These are phyloP conservation scores for Penicillium capsulatum DNA, from an alignment of 2,329 filamentous ascomycete genomes.

Conservation along the genomic window DNA sequence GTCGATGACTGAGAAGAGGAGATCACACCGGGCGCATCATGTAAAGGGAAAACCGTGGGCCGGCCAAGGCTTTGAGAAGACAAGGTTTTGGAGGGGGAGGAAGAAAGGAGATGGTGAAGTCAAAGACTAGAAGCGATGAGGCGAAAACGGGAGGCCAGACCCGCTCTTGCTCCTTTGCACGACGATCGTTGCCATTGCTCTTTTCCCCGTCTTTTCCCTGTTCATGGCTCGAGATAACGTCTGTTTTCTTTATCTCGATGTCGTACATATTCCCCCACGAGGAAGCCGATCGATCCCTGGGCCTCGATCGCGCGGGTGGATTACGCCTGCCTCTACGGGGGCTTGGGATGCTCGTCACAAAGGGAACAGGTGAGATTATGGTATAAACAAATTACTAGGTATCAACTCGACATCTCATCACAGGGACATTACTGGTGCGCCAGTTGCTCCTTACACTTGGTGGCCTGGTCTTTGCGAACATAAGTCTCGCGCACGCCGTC, in stretches of 20 bases:
- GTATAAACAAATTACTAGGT: too few relatives aligned
- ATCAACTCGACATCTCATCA: too few relatives aligned
- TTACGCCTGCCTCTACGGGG: too few relatives aligned
- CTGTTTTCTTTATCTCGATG: too few relatives aligned
- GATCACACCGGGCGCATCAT: constrained; percentile 20
- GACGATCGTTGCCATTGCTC: too few relatives aligned
- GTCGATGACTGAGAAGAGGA: constrained; percentile 1
- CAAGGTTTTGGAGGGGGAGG: constrained; percentile 14
- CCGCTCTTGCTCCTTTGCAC: neutral
- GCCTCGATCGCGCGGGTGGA: too few relatives aligned
- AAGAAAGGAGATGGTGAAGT: constrained; percentile 2
- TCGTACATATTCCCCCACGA: too few relatives aligned
- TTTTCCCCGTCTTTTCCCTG: too few relatives aligned
- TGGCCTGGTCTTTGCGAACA: constrained; percentile 43
- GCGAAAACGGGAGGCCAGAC: constrained; percentile 12
- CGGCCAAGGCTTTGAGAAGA: constrained; percentile 20
- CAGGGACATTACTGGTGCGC: constrained; percentile 4
- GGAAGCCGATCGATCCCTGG: too few relatives aligned
- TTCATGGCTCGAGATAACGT: too few relatives aligned
- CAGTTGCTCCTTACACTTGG: constrained; percentile 28
- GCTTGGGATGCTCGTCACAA: too few relatives aligned
- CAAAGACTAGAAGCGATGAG: constrained; percentile 11
- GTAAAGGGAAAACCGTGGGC: constrained; percentile 17
- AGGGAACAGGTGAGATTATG: too few relatives aligned
- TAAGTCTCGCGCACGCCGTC: constrained; percentile 67